Base-by-base conservation (phyloP, 2,329 filamentous ascomycete genomes). In the Ascocoryne sarcoides region DNA sequence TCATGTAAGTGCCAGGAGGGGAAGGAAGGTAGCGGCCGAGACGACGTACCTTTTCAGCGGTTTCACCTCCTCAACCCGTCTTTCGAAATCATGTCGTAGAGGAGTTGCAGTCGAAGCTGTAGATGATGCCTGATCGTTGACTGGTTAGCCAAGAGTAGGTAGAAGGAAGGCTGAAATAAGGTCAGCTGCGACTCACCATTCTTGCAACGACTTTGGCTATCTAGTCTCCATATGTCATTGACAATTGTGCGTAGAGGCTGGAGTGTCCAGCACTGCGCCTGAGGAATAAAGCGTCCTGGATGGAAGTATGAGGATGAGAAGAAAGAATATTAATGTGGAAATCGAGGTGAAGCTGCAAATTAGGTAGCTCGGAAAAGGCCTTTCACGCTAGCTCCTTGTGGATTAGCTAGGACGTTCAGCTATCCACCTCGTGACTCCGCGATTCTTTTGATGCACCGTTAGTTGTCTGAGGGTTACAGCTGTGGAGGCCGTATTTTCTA, bases 1-100 rank as follows among this genome's bases (percentile, higher is more conserved):
- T 94, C 71, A 78, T 70, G 55, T 68, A 58, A 57, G 57, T 56
- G 50, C 23, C 4, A 16, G 12, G 15, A 8, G 17, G 12, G 26
- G 10, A 21, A 8, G 18, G 12, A 10, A 3, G 5, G 17, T 31
- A 2, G 14, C 23, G 7, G 7, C 9, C 16, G 21, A 20, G 16
- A 23, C 42, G 36, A 74, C 82, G 67, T 80, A 95, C 92, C 80
- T 86, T 66, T 96, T 98, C 23, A 84, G 84, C 36, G 86, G 79
- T 59, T 87, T 90, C 55, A 89, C 78, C 52, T 89, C 82, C 53
- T 89, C 82, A 43, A 93, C 79, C 59, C 85, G 84, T 60, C 74
- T 73, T 56, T 92, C 82, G 64, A 95, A 95, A 49, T 74, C 67
- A 47, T 57, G 53, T 37, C 53, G 51, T 4, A 47, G 37, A 42